These are phyloP conservation scores for Salvia splendens DNA, from an alignment of 257 asterid species.

Conservation along the genomic window DNA sequence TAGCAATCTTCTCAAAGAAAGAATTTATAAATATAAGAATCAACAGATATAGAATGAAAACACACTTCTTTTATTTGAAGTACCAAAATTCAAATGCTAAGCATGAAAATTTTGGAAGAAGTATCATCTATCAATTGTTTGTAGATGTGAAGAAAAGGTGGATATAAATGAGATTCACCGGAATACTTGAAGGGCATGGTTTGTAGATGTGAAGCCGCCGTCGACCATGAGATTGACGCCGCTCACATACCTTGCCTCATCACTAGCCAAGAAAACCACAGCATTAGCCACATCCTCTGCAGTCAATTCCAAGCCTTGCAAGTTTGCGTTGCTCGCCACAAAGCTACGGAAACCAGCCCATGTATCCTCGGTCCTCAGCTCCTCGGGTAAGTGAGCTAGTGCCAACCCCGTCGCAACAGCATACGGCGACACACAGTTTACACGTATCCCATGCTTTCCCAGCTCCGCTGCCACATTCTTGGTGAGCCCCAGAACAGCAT, in stretches of 20 bases:
- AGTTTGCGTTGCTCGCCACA: conserved; percentile 58
- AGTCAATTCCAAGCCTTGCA: conserved; percentile 77
- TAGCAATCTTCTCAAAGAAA: no score
- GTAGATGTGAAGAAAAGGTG: no score
- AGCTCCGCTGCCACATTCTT: conserved; percentile 86
- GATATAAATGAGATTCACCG: conserved; percentile 34
- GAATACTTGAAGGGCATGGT: conserved; percentile 69
- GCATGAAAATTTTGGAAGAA: no score
- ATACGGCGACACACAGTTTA: conserved; percentile 86
- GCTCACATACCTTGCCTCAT: conserved; percentile 80
- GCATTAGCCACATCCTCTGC: conserved; percentile 74
- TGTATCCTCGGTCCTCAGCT: conserved; percentile 68
- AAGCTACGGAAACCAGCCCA: conserved; percentile 62
- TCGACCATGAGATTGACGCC: conserved; percentile 88
- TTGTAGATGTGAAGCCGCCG: conserved; percentile 72
- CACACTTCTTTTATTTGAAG: no score
- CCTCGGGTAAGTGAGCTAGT: conserved; percentile 72
- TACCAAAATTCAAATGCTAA: no score
- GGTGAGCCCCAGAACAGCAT: conserved; percentile 82
- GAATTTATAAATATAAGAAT: no score
- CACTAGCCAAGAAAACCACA: conserved; percentile 80
- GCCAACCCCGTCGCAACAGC: conserved; percentile 73
- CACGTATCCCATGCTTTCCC: conserved; percentile 80
- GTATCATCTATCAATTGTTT: no score
- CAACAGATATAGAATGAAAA: no score